A percentile compares a stretch with the other conserved stretches of the same genome.
Conservation (phyloP, 306 rosid genomes). For the Heteromeles arbutifolia region DNA sequence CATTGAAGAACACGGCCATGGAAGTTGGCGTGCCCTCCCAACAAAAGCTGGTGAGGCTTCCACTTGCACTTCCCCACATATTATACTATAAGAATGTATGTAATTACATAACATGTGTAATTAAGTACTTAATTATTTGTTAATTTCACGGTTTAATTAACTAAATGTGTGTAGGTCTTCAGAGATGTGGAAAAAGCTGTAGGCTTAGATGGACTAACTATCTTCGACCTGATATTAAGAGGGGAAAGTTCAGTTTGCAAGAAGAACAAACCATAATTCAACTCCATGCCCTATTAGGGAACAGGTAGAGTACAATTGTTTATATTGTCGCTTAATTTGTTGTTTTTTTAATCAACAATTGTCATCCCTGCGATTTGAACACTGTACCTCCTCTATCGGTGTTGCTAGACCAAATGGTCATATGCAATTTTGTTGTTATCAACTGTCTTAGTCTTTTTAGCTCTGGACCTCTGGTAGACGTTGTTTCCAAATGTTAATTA, state of each 20-base stretch:
- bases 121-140: neutral
- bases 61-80: neutral
- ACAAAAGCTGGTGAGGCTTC: constrained; percentile 70
- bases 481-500: no score
- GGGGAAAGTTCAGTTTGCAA: constrained; percentile 96
- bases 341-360: neutral
- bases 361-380: no score
- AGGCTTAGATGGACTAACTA: constrained; percentile 98
- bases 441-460: no score
- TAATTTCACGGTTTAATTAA: neutral
- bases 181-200: constrained; percentile 97
- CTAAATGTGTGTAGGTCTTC: constrained; percentile 52
- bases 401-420: no score
- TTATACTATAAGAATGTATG: neutral
- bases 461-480: no score
- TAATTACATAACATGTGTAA: neutral
- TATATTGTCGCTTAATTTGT: no score
- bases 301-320: constrained; percentile 49
- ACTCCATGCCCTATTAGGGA: constrained; percentile 96
- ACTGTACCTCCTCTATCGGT: no score
- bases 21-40: constrained; percentile 99
- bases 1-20: constrained; percentile 96
- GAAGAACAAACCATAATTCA: constrained; percentile 99
- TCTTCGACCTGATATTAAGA: constrained; percentile 95
- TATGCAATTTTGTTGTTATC: no score